Percentiles rank a stretch among this genome's conserved stretches.
These are phyloP conservation scores for Pythium aphanidermatum DNA, from an alignment of 352 stramenopile species.

Conservation along the genomic window DNA sequence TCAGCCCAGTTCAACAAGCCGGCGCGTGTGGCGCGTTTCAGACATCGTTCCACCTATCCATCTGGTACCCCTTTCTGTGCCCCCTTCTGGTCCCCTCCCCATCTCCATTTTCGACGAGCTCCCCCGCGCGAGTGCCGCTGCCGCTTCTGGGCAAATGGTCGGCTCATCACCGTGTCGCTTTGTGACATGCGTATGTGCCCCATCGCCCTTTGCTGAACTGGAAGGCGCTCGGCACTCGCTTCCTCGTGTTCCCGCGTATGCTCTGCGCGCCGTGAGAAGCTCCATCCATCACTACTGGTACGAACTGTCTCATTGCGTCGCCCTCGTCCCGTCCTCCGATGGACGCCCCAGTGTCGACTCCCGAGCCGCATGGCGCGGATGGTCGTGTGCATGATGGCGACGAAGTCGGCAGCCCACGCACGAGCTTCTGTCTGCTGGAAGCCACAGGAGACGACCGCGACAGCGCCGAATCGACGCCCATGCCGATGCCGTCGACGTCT, in stretches of 20 bases:
- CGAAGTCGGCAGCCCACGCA: slow-evolving; percentile 29
- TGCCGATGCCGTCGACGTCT: slow-evolving; percentile 1
- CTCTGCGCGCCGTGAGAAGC: too few relatives aligned
- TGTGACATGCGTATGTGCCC: slow-evolving; percentile 1
- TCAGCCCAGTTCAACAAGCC: slow-evolving; percentile 11
- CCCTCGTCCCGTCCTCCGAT: background rate
- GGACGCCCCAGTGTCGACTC: background rate
- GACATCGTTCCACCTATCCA: background rate
- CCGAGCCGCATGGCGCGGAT: too few relatives aligned
- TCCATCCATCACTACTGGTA: too few relatives aligned
- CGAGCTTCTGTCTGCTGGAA: slow-evolving; percentile 65
- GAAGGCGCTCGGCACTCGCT: too few relatives aligned
- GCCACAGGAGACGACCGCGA: slow-evolving; percentile 19
- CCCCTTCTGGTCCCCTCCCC: too few relatives aligned
- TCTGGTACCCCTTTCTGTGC: slow-evolving; percentile 2
- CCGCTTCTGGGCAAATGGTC: too few relatives aligned
- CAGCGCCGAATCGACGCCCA: slow-evolving; percentile 3
- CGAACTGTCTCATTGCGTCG: slow-evolving; percentile 7
- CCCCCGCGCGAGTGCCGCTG: slow-evolving; percentile 9
- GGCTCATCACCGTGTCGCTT: too few relatives aligned
- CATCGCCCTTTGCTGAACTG: slow-evolving; percentile 15
- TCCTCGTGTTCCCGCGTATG: too few relatives aligned
- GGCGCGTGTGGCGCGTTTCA: slow-evolving; percentile 12
- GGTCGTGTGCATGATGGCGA: slow-evolving; percentile 3
- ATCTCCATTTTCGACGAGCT: background rate